These are phyloP conservation scores for Hibiscus trionum DNA, from an alignment of 345 rosid species.

Conservation along the genomic window DNA sequence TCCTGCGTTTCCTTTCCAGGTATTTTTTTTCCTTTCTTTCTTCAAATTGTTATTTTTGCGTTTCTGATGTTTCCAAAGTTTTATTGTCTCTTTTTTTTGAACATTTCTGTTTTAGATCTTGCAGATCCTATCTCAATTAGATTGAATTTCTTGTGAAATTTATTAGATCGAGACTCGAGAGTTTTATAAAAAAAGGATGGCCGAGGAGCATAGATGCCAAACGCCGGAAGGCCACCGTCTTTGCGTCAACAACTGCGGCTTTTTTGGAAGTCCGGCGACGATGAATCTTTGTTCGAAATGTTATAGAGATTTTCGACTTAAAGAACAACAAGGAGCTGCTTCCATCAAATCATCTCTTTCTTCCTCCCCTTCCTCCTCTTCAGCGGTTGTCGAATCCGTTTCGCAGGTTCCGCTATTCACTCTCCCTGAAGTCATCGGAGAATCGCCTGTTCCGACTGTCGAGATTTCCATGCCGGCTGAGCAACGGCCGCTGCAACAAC, in stretches of 20 bases:
- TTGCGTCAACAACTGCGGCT: background rate
- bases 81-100: slow-evolving; percentile 10
- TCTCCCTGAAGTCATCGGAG: slow-evolving; percentile 18
- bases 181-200: background rate
- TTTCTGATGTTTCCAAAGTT: background rate
- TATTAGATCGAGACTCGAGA: background rate
- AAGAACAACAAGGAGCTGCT: slow-evolving; percentile 24
- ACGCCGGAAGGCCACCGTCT: background rate
- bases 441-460: background rate
- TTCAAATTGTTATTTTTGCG: background rate
- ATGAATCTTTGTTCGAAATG: background rate
- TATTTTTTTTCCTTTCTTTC: background rate
- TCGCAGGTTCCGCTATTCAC: slow-evolving; percentile 22
- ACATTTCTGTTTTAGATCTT: slow-evolving; percentile 3
- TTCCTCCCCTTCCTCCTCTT: slow-evolving; percentile 22
- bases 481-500: background rate
- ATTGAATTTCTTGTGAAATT: background rate
- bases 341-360: slow-evolving; percentile 40
- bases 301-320: background rate
- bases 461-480: background rate
- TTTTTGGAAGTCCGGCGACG: background rate
- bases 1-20: slow-evolving; percentile 10
- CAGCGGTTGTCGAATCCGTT: slow-evolving; percentile 12
- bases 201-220: background rate
- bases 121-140: background rate